Percentiles rank a stretch among this genome's conserved stretches.
phyloP scores from a whole-genome alignment of 495 filamentous ascomycete genomes.

The Daldinia grandis region DNA sequence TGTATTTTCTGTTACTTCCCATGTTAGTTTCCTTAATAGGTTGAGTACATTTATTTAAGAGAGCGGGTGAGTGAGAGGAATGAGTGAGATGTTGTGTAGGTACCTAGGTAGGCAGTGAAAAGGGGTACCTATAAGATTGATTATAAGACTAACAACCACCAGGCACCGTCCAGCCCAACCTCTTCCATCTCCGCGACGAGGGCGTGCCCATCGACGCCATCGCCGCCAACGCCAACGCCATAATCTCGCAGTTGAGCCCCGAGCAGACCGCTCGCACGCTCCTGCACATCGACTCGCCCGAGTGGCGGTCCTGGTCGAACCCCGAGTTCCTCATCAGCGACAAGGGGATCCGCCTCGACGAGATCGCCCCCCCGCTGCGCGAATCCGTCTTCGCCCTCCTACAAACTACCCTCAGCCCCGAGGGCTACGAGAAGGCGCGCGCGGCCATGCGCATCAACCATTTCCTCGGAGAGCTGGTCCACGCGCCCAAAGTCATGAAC shows the following conservation, averaged over 20 bases:
- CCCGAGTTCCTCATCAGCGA: conserved; percentile 71
- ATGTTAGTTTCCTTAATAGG: background rate
- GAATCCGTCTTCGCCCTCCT: conserved; percentile 63
- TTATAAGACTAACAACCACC: background rate
- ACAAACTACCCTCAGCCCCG: conserved; percentile 64
- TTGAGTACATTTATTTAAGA: no score
- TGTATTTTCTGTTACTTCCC: conserved; percentile 3
- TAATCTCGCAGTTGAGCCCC: conserved; percentile 56
- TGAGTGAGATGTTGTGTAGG: background rate
- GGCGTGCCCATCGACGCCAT: conserved; percentile 66
- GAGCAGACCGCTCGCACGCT: conserved; percentile 56
- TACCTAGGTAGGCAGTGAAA: no score
- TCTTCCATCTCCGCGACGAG: conserved; percentile 70
- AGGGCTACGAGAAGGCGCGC: conserved; percentile 75
- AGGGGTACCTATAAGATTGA: no score
- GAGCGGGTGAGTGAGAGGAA: background rate
- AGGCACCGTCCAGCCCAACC: conserved; percentile 63
- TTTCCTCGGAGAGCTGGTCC: conserved; percentile 75
- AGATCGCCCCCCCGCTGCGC: conserved; percentile 53
- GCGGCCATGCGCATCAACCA: conserved; percentile 79
- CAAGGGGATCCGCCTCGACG: conserved; percentile 74
- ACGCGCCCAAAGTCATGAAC: conserved; percentile 70
- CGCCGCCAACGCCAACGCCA: conserved; percentile 54
- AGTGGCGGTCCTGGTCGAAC: conserved; percentile 80
- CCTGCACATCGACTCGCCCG: conserved; percentile 72